Evolutionary conservation across 2,329 filamentous ascomycete species (phyloP).

Genomic region (Colletotrichum spinosum): DNA sequence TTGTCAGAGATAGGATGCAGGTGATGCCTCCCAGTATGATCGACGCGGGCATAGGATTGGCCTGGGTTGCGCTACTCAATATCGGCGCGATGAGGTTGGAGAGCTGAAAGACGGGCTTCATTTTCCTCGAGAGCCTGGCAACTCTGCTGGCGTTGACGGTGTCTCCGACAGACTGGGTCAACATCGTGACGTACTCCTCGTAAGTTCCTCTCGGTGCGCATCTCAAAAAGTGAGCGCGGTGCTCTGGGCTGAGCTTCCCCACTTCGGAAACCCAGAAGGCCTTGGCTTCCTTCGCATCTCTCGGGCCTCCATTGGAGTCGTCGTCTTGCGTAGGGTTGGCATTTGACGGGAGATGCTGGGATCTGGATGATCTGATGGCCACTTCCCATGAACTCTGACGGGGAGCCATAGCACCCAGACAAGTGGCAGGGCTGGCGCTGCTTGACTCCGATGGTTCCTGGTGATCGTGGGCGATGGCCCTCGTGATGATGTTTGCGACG

Average conservation of each 20-base stretch:
- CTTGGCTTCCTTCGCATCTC: not conserved
- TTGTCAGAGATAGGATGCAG: conserved; percentile 4
- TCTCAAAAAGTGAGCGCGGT: not conserved
- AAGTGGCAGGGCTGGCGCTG: too few species aligned
- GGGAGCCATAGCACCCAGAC: too few species aligned
- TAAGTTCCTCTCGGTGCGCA: not conserved
- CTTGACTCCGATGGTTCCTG: too few species aligned
- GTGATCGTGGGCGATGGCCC: too few species aligned
- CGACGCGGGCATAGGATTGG: conserved; percentile 6
- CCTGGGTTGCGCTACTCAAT: not conserved
- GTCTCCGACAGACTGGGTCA: not conserved
- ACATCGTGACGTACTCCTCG: not conserved
- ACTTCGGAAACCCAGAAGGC: conserved; percentile 3
- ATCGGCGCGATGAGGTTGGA: not conserved
- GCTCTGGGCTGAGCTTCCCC: conserved; percentile 3
- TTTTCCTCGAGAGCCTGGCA: not conserved
- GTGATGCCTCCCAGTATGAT: conserved; percentile 13
- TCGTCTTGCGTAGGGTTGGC: not conserved
- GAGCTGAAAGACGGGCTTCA: conserved; percentile 5
- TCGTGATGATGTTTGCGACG: too few species aligned
- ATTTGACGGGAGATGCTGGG: too few species aligned
- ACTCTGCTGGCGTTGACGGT: not conserved
- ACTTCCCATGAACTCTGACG: too few species aligned
- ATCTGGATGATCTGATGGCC: too few species aligned
- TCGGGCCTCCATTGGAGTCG: not conserved